Conservation (phyloP, 768 basidiomycete species). For the Hortiboletus campestris region DNA sequence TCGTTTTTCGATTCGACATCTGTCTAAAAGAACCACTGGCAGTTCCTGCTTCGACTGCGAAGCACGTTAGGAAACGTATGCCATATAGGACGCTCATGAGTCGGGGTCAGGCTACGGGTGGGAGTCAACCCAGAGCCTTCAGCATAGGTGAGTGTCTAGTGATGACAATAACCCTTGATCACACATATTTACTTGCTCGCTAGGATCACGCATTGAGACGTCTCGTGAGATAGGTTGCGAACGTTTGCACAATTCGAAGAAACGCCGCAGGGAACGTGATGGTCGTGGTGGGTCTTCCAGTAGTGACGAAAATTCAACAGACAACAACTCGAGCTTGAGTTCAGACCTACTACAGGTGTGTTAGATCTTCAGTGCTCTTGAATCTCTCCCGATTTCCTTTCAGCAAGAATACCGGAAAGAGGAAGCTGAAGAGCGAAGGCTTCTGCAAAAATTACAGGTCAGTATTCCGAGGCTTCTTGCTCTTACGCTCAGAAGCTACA, state of each 20-base stretch:
- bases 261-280: neutral
- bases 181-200: neutral
- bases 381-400: neutral
- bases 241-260: neutral
- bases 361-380: neutral
- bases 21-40: neutral
- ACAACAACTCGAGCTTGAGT: too few species aligned
- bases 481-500: neutral
- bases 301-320: neutral
- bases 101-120: neutral
- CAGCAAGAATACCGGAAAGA: constrained; percentile 11
- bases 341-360: constrained; percentile 1
- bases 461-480: neutral
- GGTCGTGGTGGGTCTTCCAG: neutral
- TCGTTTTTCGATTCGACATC: constrained; percentile 14
- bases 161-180: neutral
- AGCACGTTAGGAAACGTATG: neutral
- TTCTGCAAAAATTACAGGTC: constrained; percentile 13
- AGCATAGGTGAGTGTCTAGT: neutral
- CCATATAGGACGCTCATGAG: neutral
- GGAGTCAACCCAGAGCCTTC: neutral
- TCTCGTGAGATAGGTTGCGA: neutral
- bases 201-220: neutral
- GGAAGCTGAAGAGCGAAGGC: constrained; percentile 13
- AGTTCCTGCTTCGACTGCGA: neutral